A percentile compares a stretch with the other conserved stretches of the same genome.
Evolutionary conservation across 345 rosid genomes (phyloP).

Genomic region (Reutealis trisperma): DNA sequence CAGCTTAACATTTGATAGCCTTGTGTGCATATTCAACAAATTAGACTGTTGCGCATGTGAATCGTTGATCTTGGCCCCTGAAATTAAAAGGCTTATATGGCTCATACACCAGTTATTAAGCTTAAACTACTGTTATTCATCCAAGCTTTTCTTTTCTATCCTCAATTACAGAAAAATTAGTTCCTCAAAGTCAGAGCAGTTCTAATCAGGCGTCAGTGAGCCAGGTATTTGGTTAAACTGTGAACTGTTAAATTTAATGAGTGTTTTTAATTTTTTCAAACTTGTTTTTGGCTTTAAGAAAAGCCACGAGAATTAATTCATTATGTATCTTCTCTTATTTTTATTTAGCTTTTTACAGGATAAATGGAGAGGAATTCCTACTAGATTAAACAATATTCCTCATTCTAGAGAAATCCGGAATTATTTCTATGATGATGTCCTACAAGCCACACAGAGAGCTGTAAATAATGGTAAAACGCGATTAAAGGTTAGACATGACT

Average conservation of each 20-base stretch:
- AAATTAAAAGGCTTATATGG: not conserved
- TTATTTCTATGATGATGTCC: conserved; percentile 87
- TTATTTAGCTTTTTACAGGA: conserved; percentile 54
- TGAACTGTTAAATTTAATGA: not conserved
- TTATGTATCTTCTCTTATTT: conserved; percentile 34
- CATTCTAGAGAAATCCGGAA: conserved; percentile 90
- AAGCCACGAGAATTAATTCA: conserved; percentile 13
- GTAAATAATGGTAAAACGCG: conserved; percentile 70
- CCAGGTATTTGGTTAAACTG: conserved; percentile 40
- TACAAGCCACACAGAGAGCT: conserved; percentile 72
- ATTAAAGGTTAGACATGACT: conserved; percentile 57
- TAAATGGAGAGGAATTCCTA: conserved; percentile 93
- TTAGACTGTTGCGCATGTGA: conserved; percentile 3
- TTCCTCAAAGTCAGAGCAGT: conserved; percentile 28
- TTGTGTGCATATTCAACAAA: not conserved
- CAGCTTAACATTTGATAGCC: not conserved
- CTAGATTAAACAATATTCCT: conserved; percentile 87
- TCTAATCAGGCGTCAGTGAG: conserved; percentile 42
- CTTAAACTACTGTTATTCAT: conserved; percentile 10
- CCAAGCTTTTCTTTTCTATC: conserved; percentile 12
- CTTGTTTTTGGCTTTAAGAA: conserved; percentile 3
- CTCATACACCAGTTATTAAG: not conserved
- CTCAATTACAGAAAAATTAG: conserved; percentile 37
- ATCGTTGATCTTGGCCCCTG: not conserved
- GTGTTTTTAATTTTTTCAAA: not conserved